Conservation (phyloP, 176 grass and related monocot species). For the Avena atlantica region DNA sequence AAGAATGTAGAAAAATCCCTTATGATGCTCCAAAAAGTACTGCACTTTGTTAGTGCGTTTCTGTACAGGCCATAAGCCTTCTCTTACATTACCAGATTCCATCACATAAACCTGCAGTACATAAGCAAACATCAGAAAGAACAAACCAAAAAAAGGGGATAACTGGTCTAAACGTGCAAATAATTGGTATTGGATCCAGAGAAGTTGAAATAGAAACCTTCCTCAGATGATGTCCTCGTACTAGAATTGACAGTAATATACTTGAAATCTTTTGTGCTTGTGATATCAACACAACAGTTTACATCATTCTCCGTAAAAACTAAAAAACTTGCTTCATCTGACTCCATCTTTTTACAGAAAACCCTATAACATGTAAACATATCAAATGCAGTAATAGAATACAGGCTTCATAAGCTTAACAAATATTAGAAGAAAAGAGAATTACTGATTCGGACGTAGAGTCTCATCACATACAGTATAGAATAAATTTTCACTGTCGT, state of each 20-base stretch:
- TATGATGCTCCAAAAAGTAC: conserved; percentile 97
- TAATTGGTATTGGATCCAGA: not conserved
- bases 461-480: conserved; percentile 83
- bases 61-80: conserved; percentile 68
- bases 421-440: conserved; percentile 20
- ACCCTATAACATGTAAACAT: conserved; percentile 59
- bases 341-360: conserved; percentile 72
- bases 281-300: conserved; percentile 84
- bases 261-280: conserved; percentile 96
- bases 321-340: conserved; percentile 51
- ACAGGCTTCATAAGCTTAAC: conserved; percentile 14
- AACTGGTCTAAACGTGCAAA: conserved; percentile 23
- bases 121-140: conserved; percentile 52
- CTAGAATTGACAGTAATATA: conserved; percentile 93
- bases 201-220: conserved; percentile 66
- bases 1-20: conserved; percentile 94
- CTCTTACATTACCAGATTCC: conserved; percentile 67
- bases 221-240: conserved; percentile 95
- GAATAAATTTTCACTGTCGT: conserved; percentile 63
- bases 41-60: conserved; percentile 79
- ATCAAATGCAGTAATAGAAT: conserved; percentile 24
- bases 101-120: conserved; percentile 85
- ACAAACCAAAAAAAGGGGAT: conserved; percentile 3
- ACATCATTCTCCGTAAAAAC: conserved; percentile 80
- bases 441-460: conserved; percentile 85